Evolutionary conservation across 805 yeast species (phyloP), one percentile per base, ranked within the genome.

Genomic region (Pichia membranifaciens): DNA sequence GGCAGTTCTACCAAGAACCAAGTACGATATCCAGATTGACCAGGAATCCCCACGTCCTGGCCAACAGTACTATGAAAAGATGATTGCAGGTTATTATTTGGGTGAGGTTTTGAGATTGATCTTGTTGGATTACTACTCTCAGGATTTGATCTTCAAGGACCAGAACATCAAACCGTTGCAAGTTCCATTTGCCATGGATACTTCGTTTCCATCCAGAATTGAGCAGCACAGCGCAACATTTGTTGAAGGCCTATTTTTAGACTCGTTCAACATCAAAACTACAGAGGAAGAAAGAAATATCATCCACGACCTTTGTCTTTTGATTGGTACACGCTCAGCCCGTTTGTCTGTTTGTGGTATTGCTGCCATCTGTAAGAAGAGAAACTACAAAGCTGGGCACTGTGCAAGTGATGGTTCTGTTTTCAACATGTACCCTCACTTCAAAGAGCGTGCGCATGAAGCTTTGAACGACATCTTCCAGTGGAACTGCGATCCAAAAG

Each of bases 331-430:
- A 48, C 81, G 99, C 70, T 81, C 97, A 35, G 88, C 97, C 16
- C 82, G 98, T 67, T 77, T 91, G 59, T 84, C 96, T 21, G 84
- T 87, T 51, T 88, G 96, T 73, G 97, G 96, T 64, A 84, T 90
- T 58, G 97, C 96, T 49, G 97, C 96, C 49, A 82, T 91, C 61
- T 84, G 91, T 67, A 76, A 82, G 65, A 89, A 89, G 81, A 83
- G 91, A 75, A 81, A 80, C 49, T 79, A 82, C 73, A 68, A 70
- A 55, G 75, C 83, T 36, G 90, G 82, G 44, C 89, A 88, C 62
- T 87, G 90, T 68, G 99, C 98, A 47, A 96, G 96, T 53, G 99
- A 91, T 65, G 98, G 99, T 54, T 88, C 96, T 12, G 98, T 91
- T 35, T 87, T 75, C 76, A 88, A 89, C 79, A 85, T 76, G 70